Conservation (phyloP, 352 stramenopile species). For the Thalassiosira mediterranea region DNA sequence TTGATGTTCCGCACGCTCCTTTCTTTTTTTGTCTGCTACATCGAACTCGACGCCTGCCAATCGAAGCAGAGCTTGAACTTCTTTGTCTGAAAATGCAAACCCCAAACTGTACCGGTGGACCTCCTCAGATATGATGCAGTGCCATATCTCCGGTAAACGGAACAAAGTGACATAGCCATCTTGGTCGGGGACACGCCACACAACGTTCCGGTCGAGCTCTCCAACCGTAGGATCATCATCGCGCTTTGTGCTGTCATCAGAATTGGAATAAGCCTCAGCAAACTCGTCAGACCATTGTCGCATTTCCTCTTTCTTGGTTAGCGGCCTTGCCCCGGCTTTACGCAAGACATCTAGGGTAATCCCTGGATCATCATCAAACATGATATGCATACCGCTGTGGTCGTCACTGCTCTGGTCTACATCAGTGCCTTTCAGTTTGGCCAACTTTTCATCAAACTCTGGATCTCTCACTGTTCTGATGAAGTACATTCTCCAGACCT, state of each 20-base stretch:
- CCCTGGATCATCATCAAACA: conserved; percentile 43
- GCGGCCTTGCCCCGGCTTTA: conserved; percentile 45
- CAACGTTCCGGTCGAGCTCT: conserved; percentile 33
- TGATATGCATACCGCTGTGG: conserved; percentile 61
- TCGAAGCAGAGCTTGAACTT: conserved; percentile 45
- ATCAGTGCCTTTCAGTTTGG: conserved; percentile 14
- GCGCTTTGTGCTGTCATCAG: conserved; percentile 1
- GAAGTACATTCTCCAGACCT: conserved; percentile 58
- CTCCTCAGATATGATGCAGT: conserved; percentile 59
- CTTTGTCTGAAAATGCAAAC: conserved; percentile 61
- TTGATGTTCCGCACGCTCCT: too few relatives aligned
- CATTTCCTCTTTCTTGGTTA: conserved; percentile 38
- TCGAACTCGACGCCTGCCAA: conserved; percentile 52
- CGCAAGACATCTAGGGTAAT: conserved; percentile 51
- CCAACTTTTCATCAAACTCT: conserved; percentile 44
- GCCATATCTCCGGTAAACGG: conserved; percentile 48
- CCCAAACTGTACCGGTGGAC: conserved; percentile 62
- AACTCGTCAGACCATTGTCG: conserved; percentile 47
- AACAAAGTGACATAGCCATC: conserved; percentile 59
- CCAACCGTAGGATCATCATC: background rate
- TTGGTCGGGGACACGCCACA: conserved; percentile 54
- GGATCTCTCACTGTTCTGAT: conserved; percentile 43
- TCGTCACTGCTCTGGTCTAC: conserved; percentile 29
- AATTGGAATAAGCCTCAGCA: conserved; percentile 24
- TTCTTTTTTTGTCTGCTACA: conserved; percentile 11